A percentile compares a stretch with the other conserved stretches of the same genome.
Conservation (phyloP, 805 yeast genomes). For the Candida odintsovae region DNA sequence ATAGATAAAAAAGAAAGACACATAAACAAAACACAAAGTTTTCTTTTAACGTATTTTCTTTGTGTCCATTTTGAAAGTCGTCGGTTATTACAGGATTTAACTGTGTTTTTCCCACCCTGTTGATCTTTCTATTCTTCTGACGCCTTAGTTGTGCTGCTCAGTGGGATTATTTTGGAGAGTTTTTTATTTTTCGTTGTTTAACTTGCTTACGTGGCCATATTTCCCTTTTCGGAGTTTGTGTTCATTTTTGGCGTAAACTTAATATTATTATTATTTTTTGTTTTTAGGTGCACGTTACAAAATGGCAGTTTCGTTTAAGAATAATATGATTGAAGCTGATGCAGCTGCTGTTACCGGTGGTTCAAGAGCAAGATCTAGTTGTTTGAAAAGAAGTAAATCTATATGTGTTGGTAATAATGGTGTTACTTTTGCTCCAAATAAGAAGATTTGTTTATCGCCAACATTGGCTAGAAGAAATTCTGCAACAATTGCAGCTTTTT, state of each 20-base stretch:
- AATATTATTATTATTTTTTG: too few relatives aligned
- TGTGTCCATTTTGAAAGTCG: neutral
- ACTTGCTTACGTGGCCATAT: constrained; percentile 5
- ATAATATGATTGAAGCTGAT: neutral
- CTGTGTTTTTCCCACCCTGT: neutral
- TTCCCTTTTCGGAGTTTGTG: neutral
- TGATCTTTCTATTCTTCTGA: constrained; percentile 11
- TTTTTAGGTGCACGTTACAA: constrained; percentile 1
- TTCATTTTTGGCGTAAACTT: neutral
- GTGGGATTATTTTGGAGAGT: constrained; percentile 9
- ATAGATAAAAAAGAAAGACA: neutral
- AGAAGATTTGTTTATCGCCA: constrained; percentile 19
- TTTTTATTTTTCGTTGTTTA: constrained; percentile 6
- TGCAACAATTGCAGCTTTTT: constrained; percentile 16
- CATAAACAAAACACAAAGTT: neutral
- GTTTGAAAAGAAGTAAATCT: constrained; percentile 3
- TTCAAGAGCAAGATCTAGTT: neutral
- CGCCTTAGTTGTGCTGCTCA: constrained; percentile 28
- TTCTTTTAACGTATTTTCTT: neutral
- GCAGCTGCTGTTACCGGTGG: neutral
- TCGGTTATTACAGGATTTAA: neutral
- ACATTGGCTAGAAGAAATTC: constrained; percentile 15
- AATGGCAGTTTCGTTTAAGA: constrained; percentile 2
- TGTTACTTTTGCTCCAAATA: constrained; percentile 18
- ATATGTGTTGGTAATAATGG: neutral